phyloP scores from a whole-genome alignment of 768 basidiomycete species.

The Auricularia sp. region DNA sequence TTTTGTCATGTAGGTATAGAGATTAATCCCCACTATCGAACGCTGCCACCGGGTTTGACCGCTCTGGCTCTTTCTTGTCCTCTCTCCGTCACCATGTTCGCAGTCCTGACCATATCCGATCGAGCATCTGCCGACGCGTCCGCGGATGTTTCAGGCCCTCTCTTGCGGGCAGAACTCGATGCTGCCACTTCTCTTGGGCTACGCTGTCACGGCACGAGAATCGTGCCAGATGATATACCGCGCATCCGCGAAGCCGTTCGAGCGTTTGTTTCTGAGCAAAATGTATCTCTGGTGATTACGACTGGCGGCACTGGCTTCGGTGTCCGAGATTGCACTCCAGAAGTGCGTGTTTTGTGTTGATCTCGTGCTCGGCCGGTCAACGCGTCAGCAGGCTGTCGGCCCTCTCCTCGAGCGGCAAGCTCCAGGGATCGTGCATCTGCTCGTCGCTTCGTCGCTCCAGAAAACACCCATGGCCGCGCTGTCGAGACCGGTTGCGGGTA shows the following conservation, averaged over 20 bases:
- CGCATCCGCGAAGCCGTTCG: conserved; percentile 41
- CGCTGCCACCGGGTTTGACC: too few relatives aligned
- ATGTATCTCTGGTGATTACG: conserved; percentile 68
- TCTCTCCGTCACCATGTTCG: background rate
- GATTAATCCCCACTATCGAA: too few relatives aligned
- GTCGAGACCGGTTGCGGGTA: conserved; percentile 76
- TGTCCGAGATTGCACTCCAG: conserved; percentile 69
- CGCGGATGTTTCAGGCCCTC: background rate
- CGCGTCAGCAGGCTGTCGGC: conserved; percentile 16
- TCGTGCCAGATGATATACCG: conserved; percentile 59
- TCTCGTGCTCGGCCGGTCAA: conserved; percentile 31
- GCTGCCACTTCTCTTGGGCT: background rate
- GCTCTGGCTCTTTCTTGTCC: background rate
- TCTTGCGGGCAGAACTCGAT: conserved; percentile 2
- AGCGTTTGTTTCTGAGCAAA: conserved; percentile 33
- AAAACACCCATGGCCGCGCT: conserved; percentile 75
- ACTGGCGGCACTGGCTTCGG: conserved; percentile 88
- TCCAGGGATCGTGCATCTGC: conserved; percentile 64
- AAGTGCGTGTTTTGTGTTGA: conserved; percentile 60
- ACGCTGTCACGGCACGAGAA: conserved; percentile 10
- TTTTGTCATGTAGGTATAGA: conserved; percentile 1
- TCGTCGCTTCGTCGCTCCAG: conserved; percentile 57
- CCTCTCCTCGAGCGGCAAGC: conserved; percentile 21
- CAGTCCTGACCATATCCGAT: background rate
- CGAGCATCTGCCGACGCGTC: background rate